Base-by-base conservation (phyloP, 1,139 yeast species). In the Candida gigantensis region DNA sequence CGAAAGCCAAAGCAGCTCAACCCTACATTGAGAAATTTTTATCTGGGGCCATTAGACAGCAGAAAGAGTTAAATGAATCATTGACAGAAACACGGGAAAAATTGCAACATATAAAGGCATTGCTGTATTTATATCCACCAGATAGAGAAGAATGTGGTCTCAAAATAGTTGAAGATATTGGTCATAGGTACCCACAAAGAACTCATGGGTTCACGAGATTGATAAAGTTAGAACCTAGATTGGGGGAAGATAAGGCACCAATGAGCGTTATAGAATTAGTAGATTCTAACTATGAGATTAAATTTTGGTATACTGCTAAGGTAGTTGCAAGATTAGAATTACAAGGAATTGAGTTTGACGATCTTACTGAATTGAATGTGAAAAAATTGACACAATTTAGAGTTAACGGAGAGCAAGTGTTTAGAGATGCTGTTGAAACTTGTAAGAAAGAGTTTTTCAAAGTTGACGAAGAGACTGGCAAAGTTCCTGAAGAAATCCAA, bases 241-340 rank as follows among this genome's bases (percentile, higher is more conserved):
- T 84, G 36, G 75, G 75, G 7, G 94, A 92, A 48, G 98, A 94
- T 58, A 84, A 83, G 46, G 96, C 97, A 0, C 92, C 94, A 15
- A 92, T 86, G 73, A 82, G 95, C 2, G 82, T 92, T 11, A 58
- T 94, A 39, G 98, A 94, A 60, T 69, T 94, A 36, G 95, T 92
- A 2, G 96, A 86, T 49, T 65, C 74, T 0, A 77, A 77, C 20
- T 75, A 79, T 48, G 96, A 88, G 55, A 74, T 86, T 68, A 79
- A 83, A 51, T 76, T 81, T 48, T 85, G 95, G 79, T 68, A 79
- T 53, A 74, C 80, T 14, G 96, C 96, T 17, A 79, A 87, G 57
- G 71, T 79, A 2, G 94, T 85, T 6, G 96, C 96, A 18, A 74
- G 95, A 47, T 68, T 84, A 40, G 82, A 86, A 60, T 64, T 76